phyloP scores from a whole-genome alignment of 1,139 yeast genomes.

The Geotrichum siamense region DNA sequence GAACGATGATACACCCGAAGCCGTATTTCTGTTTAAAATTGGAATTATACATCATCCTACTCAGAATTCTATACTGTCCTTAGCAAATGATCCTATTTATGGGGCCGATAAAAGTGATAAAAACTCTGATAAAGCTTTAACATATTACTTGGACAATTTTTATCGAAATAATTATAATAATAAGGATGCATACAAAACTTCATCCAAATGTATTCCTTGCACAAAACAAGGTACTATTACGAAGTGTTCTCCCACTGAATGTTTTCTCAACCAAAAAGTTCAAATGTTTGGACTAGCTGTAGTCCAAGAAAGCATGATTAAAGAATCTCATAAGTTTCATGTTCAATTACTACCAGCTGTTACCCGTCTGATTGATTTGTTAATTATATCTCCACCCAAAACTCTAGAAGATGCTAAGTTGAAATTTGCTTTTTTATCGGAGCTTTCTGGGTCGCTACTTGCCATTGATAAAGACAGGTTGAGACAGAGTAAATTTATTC shows the following conservation, averaged over 20 bases:
- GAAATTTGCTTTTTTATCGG: constrained; percentile 32
- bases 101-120: constrained; percentile 9
- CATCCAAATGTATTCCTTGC: constrained; percentile 26
- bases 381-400: constrained; percentile 27
- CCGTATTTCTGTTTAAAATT: constrained; percentile 29
- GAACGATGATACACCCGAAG: constrained; percentile 30
- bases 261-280: constrained; percentile 26
- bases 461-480: constrained; percentile 22
- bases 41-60: constrained; percentile 33
- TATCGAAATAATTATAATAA: constrained; percentile 24
- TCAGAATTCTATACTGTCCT: constrained; percentile 24
- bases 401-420: constrained; percentile 23
- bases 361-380: constrained; percentile 21
- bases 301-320: constrained; percentile 23
- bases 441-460: constrained; percentile 23
- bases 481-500: constrained; percentile 27
- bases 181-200: constrained; percentile 16
- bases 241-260: constrained; percentile 26
- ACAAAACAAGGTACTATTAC: constrained; percentile 17
- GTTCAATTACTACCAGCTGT: constrained; percentile 30
- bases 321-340: constrained; percentile 33
- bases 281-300: constrained; percentile 33
- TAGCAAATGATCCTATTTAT: constrained; percentile 14
- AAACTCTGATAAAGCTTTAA: constrained; percentile 26
- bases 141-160: constrained; percentile 20